Conservation (phyloP, 345 rosid species). For the Eucalyptus regnans region DNA sequence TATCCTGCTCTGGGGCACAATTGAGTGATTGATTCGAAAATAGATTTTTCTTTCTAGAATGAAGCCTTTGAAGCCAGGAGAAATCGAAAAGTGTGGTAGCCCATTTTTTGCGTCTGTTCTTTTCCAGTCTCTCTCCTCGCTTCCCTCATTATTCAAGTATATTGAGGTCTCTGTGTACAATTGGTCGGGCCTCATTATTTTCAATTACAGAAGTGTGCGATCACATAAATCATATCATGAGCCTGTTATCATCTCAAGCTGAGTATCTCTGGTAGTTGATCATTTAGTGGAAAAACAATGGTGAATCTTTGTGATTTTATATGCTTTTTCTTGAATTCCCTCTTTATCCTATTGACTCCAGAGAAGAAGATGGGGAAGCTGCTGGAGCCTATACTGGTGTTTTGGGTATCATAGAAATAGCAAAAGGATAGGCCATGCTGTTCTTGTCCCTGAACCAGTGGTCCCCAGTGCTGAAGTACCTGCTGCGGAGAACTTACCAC, state of each 20-base stretch:
- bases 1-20: not conserved
- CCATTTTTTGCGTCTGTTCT: not conserved
- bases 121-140: not conserved
- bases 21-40: not conserved
- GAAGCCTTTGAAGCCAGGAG: not conserved
- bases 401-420: conserved; percentile 66
- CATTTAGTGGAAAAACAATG: not conserved
- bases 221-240: not conserved
- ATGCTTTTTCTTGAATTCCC: not conserved
- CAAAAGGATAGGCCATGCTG: conserved; percentile 80
- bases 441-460: conserved; percentile 56
- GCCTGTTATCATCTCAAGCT: conserved; percentile 4
- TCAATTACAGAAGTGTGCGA: not conserved
- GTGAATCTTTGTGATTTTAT: not conserved
- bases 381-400: conserved; percentile 70
- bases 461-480: conserved; percentile 22
- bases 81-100: not conserved
- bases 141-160: not conserved
- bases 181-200: not conserved
- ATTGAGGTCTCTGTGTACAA: not conserved
- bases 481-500: conserved; percentile 14
- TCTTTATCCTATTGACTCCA: conserved; percentile 12
- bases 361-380: conserved; percentile 88
- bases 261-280: not conserved
- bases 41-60: not conserved